Base-by-base conservation (phyloP, 352 stramenopile species). In the Pythium biforme region DNA sequence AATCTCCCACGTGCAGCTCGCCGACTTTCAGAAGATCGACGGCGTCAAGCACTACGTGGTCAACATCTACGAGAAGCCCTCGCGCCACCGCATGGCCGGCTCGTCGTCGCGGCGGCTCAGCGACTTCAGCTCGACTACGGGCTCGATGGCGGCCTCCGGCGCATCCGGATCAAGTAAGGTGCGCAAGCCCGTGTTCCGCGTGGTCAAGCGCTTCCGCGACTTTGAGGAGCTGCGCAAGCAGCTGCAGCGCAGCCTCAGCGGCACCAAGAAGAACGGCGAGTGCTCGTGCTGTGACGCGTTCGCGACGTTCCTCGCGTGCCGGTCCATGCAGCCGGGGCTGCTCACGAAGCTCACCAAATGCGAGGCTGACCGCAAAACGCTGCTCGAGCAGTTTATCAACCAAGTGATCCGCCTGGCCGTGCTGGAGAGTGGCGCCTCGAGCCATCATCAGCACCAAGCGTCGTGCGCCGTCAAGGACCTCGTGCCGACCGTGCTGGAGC, bases 31-130 rank as follows among this genome's bases (percentile, higher is more conserved):
- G 27, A 66, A 79, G 43, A 74, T 81, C 37, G 62, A 72, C 25
- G 71, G 71, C 48, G 71, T 80, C 62, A 70, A 75, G 33, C 79
- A 83, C 67, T 88, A 83, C 55, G 75, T 80, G 25, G 22, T 88
- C 26, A 77, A 88, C 54, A 66, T 88, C 25, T 88, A 76, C 20
- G 61, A 82, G 33, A 78, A 75, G 41, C 68, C 75, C 52, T 75
- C 69, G 31, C 74, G 52, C 5, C 54, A 47, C 19, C 54, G 54
- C 39, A 11, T 25, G n/a, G 46, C 39, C 22, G 59, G 50, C 6
- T 55, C 55, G 22, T 27, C 41, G 3, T 55, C 50, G n/a, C 59
- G 51, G 8, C 59, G 51, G n/a, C 59, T 66, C 19, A 50, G 50
- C 34, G 27, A 66, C 23, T 66, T 66, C 20, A n/a, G 26, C 17